phyloP scores from a whole-genome alignment of 202 grass and related monocot genomes.

The Bolboschoenoplectus hybrid region DNA sequence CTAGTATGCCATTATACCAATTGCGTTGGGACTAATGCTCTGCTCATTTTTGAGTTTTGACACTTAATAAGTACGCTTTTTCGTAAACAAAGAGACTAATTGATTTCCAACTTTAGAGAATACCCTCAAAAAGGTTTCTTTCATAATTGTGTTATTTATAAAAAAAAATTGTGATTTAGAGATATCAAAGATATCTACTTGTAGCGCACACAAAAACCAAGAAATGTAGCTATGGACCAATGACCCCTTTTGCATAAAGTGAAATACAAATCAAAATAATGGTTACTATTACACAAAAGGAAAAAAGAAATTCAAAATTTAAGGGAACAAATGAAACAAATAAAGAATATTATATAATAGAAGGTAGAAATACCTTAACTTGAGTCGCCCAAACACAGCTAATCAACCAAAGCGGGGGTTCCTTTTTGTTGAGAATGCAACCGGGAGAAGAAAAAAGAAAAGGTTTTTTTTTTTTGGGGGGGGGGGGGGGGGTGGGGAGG shows the following conservation, averaged over 20 bases:
- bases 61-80: neutral
- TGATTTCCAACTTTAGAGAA: neutral
- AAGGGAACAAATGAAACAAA: neutral
- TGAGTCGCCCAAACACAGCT: neutral
- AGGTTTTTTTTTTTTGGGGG: neutral
- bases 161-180: neutral
- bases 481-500: neutral
- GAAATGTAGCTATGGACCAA: neutral
- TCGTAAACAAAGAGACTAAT: neutral
- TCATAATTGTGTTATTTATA: neutral
- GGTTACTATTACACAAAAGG: neutral
- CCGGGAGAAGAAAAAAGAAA: neutral
- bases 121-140: neutral
- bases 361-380: neutral
- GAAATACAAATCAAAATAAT: neutral
- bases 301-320: neutral
- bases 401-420: neutral
- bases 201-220: neutral
- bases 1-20: neutral
- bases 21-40: neutral
- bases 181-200: neutral
- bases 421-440: neutral
- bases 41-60: neutral
- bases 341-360: slow-evolving; percentile 10
- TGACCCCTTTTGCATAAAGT: neutral